Evolutionary conservation across 495 filamentous ascomycete genomes (phyloP).

Genomic region (Tuber borchii): DNA sequence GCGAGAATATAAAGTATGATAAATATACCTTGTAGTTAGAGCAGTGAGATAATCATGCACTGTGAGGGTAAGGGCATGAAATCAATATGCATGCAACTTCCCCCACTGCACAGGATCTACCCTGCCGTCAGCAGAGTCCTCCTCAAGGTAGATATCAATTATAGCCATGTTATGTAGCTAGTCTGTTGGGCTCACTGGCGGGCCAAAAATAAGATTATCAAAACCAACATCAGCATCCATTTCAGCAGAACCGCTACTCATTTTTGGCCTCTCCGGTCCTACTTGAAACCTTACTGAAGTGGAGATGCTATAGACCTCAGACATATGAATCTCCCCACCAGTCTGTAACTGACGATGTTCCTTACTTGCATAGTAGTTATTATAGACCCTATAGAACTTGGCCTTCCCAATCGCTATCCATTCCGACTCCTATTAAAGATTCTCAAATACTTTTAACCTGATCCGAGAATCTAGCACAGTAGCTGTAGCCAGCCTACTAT

Average conservation of each 20-base stretch:
- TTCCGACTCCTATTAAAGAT: background rate
- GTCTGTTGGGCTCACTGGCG: background rate
- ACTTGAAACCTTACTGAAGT: slow-evolving; percentile 11
- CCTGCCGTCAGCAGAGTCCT: background rate
- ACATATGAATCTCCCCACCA: background rate
- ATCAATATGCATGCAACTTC: background rate
- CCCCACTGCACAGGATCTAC: background rate
- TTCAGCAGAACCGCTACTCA: slow-evolving; percentile 12
- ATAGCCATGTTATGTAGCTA: background rate
- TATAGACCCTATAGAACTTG: background rate
- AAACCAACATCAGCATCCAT: background rate
- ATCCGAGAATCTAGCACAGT: background rate
- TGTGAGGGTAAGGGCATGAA: background rate
- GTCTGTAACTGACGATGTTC: too few species aligned
- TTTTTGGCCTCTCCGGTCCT: slow-evolving; percentile 4
- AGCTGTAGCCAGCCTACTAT: background rate
- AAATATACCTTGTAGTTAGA: too few species aligned
- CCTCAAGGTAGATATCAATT: background rate
- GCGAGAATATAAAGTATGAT: too few species aligned
- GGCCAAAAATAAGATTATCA: background rate
- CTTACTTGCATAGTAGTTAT: background rate
- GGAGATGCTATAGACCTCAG: too few species aligned
- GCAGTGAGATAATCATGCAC: slow-evolving; percentile 10
- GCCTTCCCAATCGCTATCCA: background rate
- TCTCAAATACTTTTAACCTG: background rate